A percentile compares a stretch with the other conserved stretches of the same genome.
These are phyloP conservation scores for Leccinum olivaceoglutinosum DNA, from an alignment of 1,284 basidiomycete species.

Conservation along the genomic window DNA sequence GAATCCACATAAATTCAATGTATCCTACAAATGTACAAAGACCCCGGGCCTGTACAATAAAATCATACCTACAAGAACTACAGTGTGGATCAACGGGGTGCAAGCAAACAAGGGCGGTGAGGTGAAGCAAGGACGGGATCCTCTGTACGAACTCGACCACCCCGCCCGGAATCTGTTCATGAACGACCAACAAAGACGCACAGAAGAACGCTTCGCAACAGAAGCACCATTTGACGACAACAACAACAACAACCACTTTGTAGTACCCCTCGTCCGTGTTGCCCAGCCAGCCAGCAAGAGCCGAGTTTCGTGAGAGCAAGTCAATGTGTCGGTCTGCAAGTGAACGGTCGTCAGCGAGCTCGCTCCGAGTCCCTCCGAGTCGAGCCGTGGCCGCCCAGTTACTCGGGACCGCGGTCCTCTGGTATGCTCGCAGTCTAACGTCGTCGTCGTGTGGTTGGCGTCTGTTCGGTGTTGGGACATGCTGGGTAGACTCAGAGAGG, in stretches of 20 bases:
- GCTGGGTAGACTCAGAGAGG: no score
- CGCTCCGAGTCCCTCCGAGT: not conserved
- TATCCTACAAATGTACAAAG: no score
- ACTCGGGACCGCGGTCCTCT: not conserved
- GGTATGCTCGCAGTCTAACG: not conserved
- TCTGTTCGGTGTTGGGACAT: no score
- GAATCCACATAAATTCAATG: no score
- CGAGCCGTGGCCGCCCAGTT: not conserved
- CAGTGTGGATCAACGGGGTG: no score
- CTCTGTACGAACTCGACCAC: slow-evolving; percentile 22
- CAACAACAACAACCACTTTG: not conserved
- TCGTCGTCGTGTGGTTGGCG: no score
- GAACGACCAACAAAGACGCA: not conserved
- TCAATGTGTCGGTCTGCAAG: not conserved
- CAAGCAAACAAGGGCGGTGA: no score
- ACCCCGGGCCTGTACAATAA: no score
- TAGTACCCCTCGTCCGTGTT: not conserved
- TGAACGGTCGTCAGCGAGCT: not conserved
- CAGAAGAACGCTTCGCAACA: not conserved
- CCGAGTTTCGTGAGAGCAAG: slow-evolving; percentile 9
- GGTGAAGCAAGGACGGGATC: no score
- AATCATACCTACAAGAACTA: no score
- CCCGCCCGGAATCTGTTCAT: no score
- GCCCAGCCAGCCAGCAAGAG: not conserved
- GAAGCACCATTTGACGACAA: not conserved